phyloP scores from a whole-genome alignment of 176 grass and related monocot species.

The Hyparrhenia diplandra region DNA sequence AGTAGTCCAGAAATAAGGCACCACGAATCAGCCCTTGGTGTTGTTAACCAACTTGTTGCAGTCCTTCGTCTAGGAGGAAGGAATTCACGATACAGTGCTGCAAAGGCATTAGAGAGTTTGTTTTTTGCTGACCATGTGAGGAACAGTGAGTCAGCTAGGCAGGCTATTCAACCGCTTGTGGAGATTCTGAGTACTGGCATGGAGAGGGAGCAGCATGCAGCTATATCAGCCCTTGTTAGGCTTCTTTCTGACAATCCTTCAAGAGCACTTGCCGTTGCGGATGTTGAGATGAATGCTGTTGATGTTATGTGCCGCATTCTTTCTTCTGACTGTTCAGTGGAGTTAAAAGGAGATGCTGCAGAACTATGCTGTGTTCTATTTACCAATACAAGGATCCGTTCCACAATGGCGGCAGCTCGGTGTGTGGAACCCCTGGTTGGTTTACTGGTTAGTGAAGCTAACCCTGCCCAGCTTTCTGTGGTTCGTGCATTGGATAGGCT shows the following conservation, averaged over 20 bases:
- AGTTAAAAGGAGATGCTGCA: slow-evolving; percentile 96
- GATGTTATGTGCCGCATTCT: slow-evolving; percentile 94
- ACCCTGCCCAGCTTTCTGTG: slow-evolving; percentile 86
- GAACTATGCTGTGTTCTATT: slow-evolving; percentile 95
- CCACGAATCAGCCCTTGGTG: slow-evolving; percentile 80
- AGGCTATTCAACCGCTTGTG: slow-evolving; percentile 95
- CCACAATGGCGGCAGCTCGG: slow-evolving; percentile 78
- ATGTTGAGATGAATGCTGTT: slow-evolving; percentile 97
- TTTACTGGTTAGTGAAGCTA: slow-evolving; percentile 76
- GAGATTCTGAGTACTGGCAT: slow-evolving; percentile 97
- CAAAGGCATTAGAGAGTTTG: slow-evolving; percentile 96
- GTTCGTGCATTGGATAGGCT: slow-evolving; percentile 94
- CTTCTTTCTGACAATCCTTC: slow-evolving; percentile 91
- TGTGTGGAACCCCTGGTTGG: slow-evolving; percentile 94
- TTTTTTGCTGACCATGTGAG: slow-evolving; percentile 97
- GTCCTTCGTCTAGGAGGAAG: slow-evolving; percentile 95
- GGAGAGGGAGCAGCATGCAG: slow-evolving; percentile 97
- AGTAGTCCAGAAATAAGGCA: slow-evolving; percentile 80
- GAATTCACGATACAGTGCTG: slow-evolving; percentile 96
- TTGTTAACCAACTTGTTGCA: slow-evolving; percentile 96
- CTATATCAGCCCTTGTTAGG: slow-evolving; percentile 93
- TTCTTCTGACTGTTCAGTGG: slow-evolving; percentile 80
- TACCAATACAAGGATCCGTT: slow-evolving; percentile 94
- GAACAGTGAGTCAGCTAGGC: slow-evolving; percentile 83
- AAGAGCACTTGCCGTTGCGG: slow-evolving; percentile 80